These are phyloP conservation scores for Aquilaria sinensis DNA, from an alignment of 345 rosid species.

Conservation along the genomic window DNA sequence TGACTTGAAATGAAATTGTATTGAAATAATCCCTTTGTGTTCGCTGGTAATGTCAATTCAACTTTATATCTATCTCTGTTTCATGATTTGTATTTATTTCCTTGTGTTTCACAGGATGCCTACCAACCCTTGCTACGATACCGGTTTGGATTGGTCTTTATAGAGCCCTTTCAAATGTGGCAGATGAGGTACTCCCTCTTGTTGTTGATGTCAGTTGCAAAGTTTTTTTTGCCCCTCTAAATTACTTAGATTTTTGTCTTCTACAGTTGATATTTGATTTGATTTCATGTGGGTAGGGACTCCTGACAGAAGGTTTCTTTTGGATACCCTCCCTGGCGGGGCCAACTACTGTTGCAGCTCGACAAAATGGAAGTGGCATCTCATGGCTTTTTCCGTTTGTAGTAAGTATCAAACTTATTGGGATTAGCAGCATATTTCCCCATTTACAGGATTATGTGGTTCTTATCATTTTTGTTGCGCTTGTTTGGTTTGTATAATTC, in stretches of 20 bases:
- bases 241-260: neutral
- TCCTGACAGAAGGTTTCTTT: slow-evolving; percentile 95
- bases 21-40: too few relatives aligned
- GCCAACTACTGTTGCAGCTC: slow-evolving; percentile 82
- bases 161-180: slow-evolving; percentile 97
- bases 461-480: neutral
- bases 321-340: slow-evolving; percentile 98
- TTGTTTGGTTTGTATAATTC: slow-evolving; percentile 10
- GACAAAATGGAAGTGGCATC: slow-evolving; percentile 79
- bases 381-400: slow-evolving; percentile 95
- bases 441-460: neutral
- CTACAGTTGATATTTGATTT: slow-evolving; percentile 11
- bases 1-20: too few relatives aligned
- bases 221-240: too few relatives aligned
- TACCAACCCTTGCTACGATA: slow-evolving; percentile 95
- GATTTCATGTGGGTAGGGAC: slow-evolving; percentile 46
- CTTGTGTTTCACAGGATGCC: slow-evolving; percentile 47
- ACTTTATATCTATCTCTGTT: neutral
- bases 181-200: slow-evolving; percentile 57
- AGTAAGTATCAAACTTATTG: slow-evolving; percentile 35
- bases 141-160: slow-evolving; percentile 98
- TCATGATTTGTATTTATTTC: neutral
- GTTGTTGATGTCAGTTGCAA: slow-evolving; percentile 1
- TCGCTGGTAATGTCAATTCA: too few relatives aligned
- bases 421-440: neutral